A percentile compares a stretch with the other conserved stretches of the same genome.
Evolutionary conservation across 208 protist genomes (phyloP).

Genomic region (Crithidia expoeki): DNA sequence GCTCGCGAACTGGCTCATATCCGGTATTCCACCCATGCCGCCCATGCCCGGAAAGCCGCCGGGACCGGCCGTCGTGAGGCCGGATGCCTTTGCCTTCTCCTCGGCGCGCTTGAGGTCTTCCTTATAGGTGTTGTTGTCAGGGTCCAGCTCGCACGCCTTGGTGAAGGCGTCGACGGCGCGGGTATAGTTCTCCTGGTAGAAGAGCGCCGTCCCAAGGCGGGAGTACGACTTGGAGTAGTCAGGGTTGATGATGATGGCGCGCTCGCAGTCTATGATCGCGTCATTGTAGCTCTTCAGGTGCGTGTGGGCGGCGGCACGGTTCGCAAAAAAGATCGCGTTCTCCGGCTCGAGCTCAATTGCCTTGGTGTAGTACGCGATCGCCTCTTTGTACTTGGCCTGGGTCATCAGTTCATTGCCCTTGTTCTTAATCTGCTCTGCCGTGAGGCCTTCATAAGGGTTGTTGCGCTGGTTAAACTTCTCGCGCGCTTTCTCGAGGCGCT

Average conservation of each 20-base stretch:
- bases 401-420: slow-evolving; percentile 93
- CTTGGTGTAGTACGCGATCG: slow-evolving; percentile 93
- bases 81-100: slow-evolving; percentile 68
- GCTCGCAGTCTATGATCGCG: slow-evolving; percentile 91
- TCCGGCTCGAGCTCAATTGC: slow-evolving; percentile 90
- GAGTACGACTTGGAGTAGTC: slow-evolving; percentile 93
- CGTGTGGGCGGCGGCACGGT: slow-evolving; percentile 92
- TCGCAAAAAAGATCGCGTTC: slow-evolving; percentile 91
- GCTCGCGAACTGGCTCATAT: slow-evolving; percentile 75
- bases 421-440: slow-evolving; percentile 92
- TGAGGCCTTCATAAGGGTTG: slow-evolving; percentile 92
- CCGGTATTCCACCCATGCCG: slow-evolving; percentile 69
- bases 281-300: slow-evolving; percentile 91
- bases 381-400: slow-evolving; percentile 93
- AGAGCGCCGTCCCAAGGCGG: slow-evolving; percentile 86
- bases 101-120: slow-evolving; percentile 89
- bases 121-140: slow-evolving; percentile 91
- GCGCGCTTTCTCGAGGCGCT: slow-evolving; percentile 80
- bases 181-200: slow-evolving; percentile 89
- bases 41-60: slow-evolving; percentile 44
- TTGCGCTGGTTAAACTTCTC: slow-evolving; percentile 90
- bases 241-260: slow-evolving; percentile 82
- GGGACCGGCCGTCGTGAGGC: slow-evolving; percentile 35
- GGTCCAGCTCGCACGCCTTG: slow-evolving; percentile 92
- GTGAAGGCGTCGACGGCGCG: slow-evolving; percentile 88